phyloP scores from a whole-genome alignment of 768 basidiomycete genomes.

The Boletus barrowsii region DNA sequence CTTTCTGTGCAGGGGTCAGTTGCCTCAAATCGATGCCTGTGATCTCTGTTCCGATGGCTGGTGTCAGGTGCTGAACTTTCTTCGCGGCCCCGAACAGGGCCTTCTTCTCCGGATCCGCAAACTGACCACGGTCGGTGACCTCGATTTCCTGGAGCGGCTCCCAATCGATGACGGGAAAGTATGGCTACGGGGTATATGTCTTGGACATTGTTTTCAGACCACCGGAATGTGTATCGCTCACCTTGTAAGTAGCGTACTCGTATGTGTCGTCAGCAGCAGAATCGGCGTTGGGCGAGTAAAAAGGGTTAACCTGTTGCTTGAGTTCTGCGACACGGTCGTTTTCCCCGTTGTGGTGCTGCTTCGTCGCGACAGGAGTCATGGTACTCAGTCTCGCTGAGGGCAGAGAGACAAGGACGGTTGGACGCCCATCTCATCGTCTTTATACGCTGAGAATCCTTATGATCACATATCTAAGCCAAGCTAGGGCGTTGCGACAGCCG shows the following conservation, averaged over 20 bases:
- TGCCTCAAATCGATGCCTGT: conserved; percentile 70
- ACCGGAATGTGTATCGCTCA: conserved; percentile 19
- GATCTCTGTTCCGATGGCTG: conserved; percentile 73
- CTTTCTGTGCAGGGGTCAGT: conserved; percentile 64
- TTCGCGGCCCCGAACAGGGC: conserved; percentile 59
- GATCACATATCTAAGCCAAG: not conserved
- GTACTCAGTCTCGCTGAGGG: not conserved
- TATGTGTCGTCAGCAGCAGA: conserved; percentile 53
- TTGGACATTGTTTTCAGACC: not conserved
- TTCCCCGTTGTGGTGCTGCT: conserved; percentile 27
- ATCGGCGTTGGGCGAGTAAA: conserved; percentile 60
- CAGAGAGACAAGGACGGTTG: not conserved
- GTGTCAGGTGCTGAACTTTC: conserved; percentile 67
- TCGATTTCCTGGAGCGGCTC: conserved; percentile 54
- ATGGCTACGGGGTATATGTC: conserved; percentile 43
- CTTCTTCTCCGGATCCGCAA: conserved; percentile 68
- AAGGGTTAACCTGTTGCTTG: conserved; percentile 39
- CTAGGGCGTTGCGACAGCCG: conserved; percentile 6
- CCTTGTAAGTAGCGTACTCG: conserved; percentile 58
- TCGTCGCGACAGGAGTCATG: conserved; percentile 53
- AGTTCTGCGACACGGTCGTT: conserved; percentile 18
- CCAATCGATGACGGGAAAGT: conserved; percentile 63
- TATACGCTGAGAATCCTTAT: conserved; percentile 8
- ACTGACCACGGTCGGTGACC: conserved; percentile 66
- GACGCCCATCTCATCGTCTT: conserved; percentile 1